phyloP scores from a whole-genome alignment of 1,284 basidiomycete species.

The Exobasidium cylindrosporum region DNA sequence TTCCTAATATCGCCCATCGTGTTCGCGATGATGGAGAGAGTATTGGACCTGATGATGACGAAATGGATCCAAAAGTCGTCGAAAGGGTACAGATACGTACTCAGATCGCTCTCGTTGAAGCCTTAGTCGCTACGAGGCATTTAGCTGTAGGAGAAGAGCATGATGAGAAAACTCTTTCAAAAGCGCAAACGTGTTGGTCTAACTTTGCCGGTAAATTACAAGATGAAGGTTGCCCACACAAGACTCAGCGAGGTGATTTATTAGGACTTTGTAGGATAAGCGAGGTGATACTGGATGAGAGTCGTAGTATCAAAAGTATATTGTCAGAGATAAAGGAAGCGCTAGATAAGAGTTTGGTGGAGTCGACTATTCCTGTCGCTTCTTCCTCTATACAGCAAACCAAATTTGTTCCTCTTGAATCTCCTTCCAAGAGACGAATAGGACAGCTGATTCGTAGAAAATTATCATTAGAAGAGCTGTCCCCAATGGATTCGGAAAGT shows the following conservation, averaged over 20 bases:
- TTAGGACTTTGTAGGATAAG: background rate
- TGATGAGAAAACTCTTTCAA: background rate
- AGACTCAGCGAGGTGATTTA: background rate
- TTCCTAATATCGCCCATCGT: background rate
- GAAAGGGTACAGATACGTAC: background rate
- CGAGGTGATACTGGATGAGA: background rate
- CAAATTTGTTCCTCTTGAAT: background rate
- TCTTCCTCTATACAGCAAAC: background rate
- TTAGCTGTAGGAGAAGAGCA: background rate
- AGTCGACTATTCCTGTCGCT: background rate
- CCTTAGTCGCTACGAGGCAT: constrained; percentile 5
- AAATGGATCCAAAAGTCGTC: constrained; percentile 3
- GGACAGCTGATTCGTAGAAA: background rate
- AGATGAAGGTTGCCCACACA: background rate
- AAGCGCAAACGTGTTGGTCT: background rate
- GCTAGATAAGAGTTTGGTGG: constrained; percentile 4
- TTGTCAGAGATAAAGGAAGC: background rate
- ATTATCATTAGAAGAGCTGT: background rate
- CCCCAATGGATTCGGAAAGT: background rate
- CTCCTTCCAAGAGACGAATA: background rate
- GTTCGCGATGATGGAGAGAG: constrained; percentile 4
- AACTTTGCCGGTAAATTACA: background rate
- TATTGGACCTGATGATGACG: constrained; percentile 12
- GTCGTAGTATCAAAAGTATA: background rate
- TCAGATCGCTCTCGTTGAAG: constrained; percentile 5